A percentile compares a stretch with the other conserved stretches of the same genome.
These are phyloP conservation scores for Mucor lusitanicus DNA, from an alignment of 371 early-diverging fungal genomes.

Conservation along the genomic window DNA sequence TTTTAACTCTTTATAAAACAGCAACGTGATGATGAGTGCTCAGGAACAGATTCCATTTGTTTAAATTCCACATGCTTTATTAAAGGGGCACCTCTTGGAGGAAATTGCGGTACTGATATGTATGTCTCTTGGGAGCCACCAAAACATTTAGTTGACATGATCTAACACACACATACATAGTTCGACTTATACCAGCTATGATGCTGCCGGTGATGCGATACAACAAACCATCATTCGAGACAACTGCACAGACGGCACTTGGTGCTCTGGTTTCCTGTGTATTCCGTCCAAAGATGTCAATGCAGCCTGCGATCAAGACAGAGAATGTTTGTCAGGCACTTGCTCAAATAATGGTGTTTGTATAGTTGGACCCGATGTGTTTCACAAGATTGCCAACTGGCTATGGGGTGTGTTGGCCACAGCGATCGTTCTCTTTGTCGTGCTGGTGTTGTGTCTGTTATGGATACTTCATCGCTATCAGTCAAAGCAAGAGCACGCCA, in stretches of 20 bases:
- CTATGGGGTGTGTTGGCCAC: slow-evolving; percentile 44
- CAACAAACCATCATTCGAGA: slow-evolving; percentile 48
- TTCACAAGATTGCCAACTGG: slow-evolving; percentile 40
- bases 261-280: slow-evolving; percentile 29
- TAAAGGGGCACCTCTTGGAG: slow-evolving; percentile 46
- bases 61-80: slow-evolving; percentile 45
- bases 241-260: slow-evolving; percentile 48
- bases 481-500: slow-evolving; percentile 44
- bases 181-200: slow-evolving; percentile 34
- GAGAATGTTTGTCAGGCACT: slow-evolving; percentile 45
- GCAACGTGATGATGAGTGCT: slow-evolving; percentile 54
- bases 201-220: slow-evolving; percentile 25
- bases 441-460: slow-evolving; percentile 27
- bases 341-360: slow-evolving; percentile 38
- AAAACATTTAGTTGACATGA: not conserved
- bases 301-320: slow-evolving; percentile 36
- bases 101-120: slow-evolving; percentile 46
- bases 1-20: slow-evolving; percentile 4
- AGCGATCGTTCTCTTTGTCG: slow-evolving; percentile 38
- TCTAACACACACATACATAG: slow-evolving; percentile 1
- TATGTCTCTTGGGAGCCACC: slow-evolving; percentile 15
- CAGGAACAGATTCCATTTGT: slow-evolving; percentile 38
- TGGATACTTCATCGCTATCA: slow-evolving; percentile 53
- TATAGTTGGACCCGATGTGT: slow-evolving; percentile 46
- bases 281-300: slow-evolving; percentile 28